Base-by-base conservation (phyloP, 176 grass and related monocot species). In the Carex parvula region DNA sequence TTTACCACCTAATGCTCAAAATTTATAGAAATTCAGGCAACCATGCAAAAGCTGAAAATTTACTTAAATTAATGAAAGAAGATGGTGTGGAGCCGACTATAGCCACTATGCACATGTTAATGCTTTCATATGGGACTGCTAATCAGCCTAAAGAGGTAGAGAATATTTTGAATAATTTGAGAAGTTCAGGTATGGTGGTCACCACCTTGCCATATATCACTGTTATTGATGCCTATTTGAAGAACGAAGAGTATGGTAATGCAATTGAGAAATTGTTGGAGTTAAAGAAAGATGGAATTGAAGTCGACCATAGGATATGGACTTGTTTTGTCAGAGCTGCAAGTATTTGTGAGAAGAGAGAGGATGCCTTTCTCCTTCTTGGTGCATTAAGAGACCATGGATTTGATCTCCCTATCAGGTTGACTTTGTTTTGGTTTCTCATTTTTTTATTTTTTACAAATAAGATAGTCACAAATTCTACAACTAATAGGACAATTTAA, bases 1-100 rank as follows among this genome's bases (percentile, higher is more conserved):
- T 94, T 67, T 98, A 94, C 84, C 95, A 98, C 39, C 83, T 91
- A 61, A 94, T 98, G 95, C 92, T 98, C 88, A 94, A 98, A 88
- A 85, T 94, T 81, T 91, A 93, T 70, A 94, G 95, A 78, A 92
- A 98, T 55, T 86, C 88, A 32, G 84, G 95, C 59, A 90, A 91
- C 70, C 84, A 98, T 87, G 70, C 85, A 61, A 94, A 94, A 91
- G 92, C 91, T 68, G 86, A 98, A 87, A 87, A 91, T 56, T 84
- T 98, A 57, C 82, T 98, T 59, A 83, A 81, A 85, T 26, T 88
- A 86, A 94, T 98, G 95, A 91, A 98, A 89, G 86, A 88, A 66
- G 87, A 94, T 65, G 86, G 89, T 57, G 74, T 98, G 63, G 82
- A 92, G 79, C 95, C 95, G 29, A 98, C 92, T 67, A 64, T 94